These are phyloP conservation scores for Marasmius fiardii DNA, from an alignment of 1,284 basidiomycete genomes.

Conservation along the genomic window DNA sequence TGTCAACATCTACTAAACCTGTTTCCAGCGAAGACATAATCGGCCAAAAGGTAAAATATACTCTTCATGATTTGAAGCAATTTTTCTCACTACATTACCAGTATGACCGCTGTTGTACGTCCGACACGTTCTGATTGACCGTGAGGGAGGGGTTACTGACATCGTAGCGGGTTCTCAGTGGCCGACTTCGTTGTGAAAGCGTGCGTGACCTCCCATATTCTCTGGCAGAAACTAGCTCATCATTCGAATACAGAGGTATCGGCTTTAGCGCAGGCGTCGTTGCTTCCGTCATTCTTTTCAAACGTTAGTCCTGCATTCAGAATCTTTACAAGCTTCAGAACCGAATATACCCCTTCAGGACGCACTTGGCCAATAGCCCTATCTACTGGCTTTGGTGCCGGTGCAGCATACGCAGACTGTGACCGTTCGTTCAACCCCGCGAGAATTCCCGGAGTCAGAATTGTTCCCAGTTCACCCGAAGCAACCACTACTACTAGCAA, in stretches of 20 bases:
- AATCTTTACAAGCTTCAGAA: slow-evolving; percentile 1
- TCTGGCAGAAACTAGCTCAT: background rate
- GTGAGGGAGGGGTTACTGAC: background rate
- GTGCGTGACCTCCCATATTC: slow-evolving; percentile 39
- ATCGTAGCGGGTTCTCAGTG: slow-evolving; percentile 37
- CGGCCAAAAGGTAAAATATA: slow-evolving; percentile 63
- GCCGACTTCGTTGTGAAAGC: slow-evolving; percentile 78
- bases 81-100: slow-evolving; percentile 35
- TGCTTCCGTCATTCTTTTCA: slow-evolving; percentile 92
- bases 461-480: slow-evolving; percentile 41
- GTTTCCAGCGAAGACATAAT: slow-evolving; percentile 84
- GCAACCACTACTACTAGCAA: slow-evolving; percentile 18
- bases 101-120: slow-evolving; percentile 93
- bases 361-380: slow-evolving; percentile 96
- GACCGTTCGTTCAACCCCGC: slow-evolving; percentile 96
- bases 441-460: slow-evolving; percentile 85
- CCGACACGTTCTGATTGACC: slow-evolving; percentile 2
- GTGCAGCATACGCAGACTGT: slow-evolving; percentile 92
- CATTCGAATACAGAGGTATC: slow-evolving; percentile 65
- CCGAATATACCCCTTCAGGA: slow-evolving; percentile 50
- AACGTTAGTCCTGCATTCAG: slow-evolving; percentile 61
- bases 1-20: slow-evolving; percentile 52
- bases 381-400: slow-evolving; percentile 86
- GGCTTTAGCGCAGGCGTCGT: slow-evolving; percentile 95
- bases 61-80: background rate